phyloP scores from a whole-genome alignment of 2,329 filamentous ascomycete species.

The Penicillium sp. region DNA sequence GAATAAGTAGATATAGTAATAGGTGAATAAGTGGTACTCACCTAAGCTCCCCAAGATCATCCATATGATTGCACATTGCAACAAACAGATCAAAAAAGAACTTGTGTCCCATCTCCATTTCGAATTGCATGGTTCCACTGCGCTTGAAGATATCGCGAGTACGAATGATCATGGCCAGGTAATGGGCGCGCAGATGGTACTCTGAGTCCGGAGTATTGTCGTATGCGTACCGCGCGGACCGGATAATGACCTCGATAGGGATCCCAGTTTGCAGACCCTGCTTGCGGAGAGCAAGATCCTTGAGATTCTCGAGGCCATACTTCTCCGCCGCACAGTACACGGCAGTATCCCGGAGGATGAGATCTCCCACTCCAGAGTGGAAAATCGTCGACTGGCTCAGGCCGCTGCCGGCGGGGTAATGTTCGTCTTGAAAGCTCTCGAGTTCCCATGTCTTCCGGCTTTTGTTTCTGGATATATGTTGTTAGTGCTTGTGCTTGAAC shows the following conservation, averaged over 20 bases:
- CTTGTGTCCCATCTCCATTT: conserved; percentile 95
- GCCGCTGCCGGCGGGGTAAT: conserved; percentile 61
- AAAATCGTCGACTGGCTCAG: conserved; percentile 77
- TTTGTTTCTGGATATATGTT: conserved; percentile 60
- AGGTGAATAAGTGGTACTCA: conserved; percentile 49
- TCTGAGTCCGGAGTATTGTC: conserved; percentile 92
- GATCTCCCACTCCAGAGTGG: conserved; percentile 73
- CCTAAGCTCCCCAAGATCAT: conserved; percentile 89
- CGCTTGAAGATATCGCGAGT: conserved; percentile 97
- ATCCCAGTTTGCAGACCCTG: conserved; percentile 92
- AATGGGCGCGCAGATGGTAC: conserved; percentile 91
- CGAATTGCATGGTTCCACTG: conserved; percentile 97
- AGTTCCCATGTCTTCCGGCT: conserved; percentile 86
- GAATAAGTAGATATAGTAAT: background rate
- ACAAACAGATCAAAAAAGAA: conserved; percentile 99
- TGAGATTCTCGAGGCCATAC: conserved; percentile 90
- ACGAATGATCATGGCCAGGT: conserved; percentile 95
- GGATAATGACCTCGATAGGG: conserved; percentile 87
- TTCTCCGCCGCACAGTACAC: conserved; percentile 92
- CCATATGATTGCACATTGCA: conserved; percentile 96
- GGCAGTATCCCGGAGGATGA: conserved; percentile 87
- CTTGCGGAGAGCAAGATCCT: conserved; percentile 88
- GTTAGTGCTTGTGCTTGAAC: too few species aligned
- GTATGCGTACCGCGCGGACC: conserved; percentile 93
- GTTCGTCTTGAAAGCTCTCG: conserved; percentile 69